A percentile compares a stretch with the other conserved stretches of the same genome.
Conservation (phyloP, 805 yeast species). For the Candida awuae region DNA sequence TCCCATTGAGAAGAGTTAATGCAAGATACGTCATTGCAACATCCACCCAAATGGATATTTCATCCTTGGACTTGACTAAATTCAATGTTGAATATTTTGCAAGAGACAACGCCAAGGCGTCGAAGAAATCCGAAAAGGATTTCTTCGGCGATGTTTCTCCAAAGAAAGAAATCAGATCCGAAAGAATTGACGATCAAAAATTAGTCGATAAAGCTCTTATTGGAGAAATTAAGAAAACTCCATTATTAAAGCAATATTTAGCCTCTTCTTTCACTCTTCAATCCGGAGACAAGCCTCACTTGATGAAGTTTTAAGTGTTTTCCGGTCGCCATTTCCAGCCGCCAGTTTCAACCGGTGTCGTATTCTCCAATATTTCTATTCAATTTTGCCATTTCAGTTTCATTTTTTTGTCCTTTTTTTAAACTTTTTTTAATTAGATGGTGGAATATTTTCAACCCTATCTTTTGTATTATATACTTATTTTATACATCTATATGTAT, state of each 20-base stretch:
- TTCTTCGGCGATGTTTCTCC: slow-evolving; percentile 72
- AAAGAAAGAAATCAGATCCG: slow-evolving; percentile 84
- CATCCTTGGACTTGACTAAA: slow-evolving; percentile 77
- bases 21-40: slow-evolving; percentile 99
- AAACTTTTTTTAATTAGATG: not conserved
- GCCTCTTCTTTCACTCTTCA: slow-evolving; percentile 92
- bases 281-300: slow-evolving; percentile 98
- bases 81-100: slow-evolving; percentile 94
- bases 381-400: not conserved
- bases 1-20: slow-evolving; percentile 98
- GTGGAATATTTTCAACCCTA: too few species aligned
- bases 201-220: slow-evolving; percentile 86
- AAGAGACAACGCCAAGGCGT: slow-evolving; percentile 71
- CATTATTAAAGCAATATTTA: slow-evolving; percentile 94
- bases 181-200: slow-evolving; percentile 97
- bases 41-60: slow-evolving; percentile 79
- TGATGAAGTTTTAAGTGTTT: slow-evolving; percentile 78
- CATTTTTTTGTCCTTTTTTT: not conserved
- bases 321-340: not conserved
- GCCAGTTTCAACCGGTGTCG: too few species aligned
- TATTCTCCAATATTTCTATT: not conserved
- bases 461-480: too few species aligned
- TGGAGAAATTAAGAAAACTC: slow-evolving; percentile 93
- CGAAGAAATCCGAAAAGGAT: slow-evolving; percentile 85
- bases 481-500: too few species aligned